phyloP scores from a whole-genome alignment of 768 basidiomycete species.

The Mycena rebaudengoi region DNA sequence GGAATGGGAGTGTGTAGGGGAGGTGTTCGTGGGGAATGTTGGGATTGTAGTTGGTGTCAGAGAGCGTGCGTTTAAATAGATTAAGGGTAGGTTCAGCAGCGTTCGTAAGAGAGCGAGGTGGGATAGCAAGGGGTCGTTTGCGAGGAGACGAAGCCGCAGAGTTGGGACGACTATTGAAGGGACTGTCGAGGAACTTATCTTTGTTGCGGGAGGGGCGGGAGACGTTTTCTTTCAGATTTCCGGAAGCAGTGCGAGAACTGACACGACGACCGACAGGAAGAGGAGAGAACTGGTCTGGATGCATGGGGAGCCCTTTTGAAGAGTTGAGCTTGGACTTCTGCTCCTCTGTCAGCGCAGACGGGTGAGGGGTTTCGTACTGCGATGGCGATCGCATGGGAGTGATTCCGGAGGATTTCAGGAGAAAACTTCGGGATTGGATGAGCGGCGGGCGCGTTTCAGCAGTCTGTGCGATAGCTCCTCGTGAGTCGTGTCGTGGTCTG shows the following conservation, averaged over 20 bases:
- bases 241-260: slow-evolving; percentile 42
- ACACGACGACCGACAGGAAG: slow-evolving; percentile 46
- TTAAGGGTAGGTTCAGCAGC: slow-evolving; percentile 18
- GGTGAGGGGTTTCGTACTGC: slow-evolving; percentile 31
- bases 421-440: slow-evolving; percentile 35
- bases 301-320: slow-evolving; percentile 27
- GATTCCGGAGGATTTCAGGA: slow-evolving; percentile 35
- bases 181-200: slow-evolving; percentile 46
- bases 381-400: slow-evolving; percentile 23
- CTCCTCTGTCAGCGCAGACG: slow-evolving; percentile 37
- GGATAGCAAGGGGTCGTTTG: slow-evolving; percentile 24
- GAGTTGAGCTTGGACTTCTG: slow-evolving; percentile 33
- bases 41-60: slow-evolving; percentile 31
- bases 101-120: neutral
- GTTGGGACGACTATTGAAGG: slow-evolving; percentile 54
- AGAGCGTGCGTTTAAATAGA: slow-evolving; percentile 49
- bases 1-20: slow-evolving; percentile 19
- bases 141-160: slow-evolving; percentile 50
- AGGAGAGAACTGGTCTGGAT: slow-evolving; percentile 51
- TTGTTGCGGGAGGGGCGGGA: slow-evolving; percentile 10
- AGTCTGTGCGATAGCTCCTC: slow-evolving; percentile 54
- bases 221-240: slow-evolving; percentile 31
- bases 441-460: slow-evolving; percentile 57
- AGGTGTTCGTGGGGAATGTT: slow-evolving; percentile 29
- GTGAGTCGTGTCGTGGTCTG: slow-evolving; percentile 42